Base-by-base conservation (phyloP, 345 rosid species). In the Hibiscus trionum region DNA sequence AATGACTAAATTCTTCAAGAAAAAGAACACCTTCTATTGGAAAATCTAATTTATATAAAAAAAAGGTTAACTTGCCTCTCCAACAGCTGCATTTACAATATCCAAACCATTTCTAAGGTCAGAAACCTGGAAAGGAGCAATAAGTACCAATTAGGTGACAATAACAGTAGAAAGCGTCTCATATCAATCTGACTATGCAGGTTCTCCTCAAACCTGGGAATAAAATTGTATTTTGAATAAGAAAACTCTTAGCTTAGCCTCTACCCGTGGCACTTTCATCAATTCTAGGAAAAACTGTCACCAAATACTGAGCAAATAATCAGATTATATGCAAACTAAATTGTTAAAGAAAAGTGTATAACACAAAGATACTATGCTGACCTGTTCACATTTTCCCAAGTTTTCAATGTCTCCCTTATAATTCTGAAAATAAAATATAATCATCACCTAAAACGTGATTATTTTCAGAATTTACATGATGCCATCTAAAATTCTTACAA, bases 361-460 rank as follows among this genome's bases (percentile, higher is more conserved):
- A 47, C 52, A 75, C 42, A 27, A 62, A 37, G 67, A 62, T 33
- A 64, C 15, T 55, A 7, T 57, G 81, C 85, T 27, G 44, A 87
- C 97, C 86, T 89, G 90, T 74, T 91, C 94, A 78, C 97, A 91
- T 74, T 84, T 87, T 71, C 97, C 97, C 85, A 91, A 80, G 71
- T 79, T 86, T 71, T 84, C 91, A 78, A 65, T 83, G 73, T 87
- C 71, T 67, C 94, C 93, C 44, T 72, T 84, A 77, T 85, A 87
- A 49, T 82, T 83, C 97, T 89, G 86, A 61, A 70, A 57, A 70
- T 7, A 29, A 39, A 39, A 29, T 42, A 47, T 16, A 66, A 74
- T 33, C 9, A 31, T 50, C 9, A 74, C 24, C 55, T 27, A 8
- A 37, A 29, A 42, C 37, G 26, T 26, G 19, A 55, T n/a, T 39